Percentiles rank a stretch among this genome's conserved stretches.
These are phyloP conservation scores for Colletotrichum gloeosporioides DNA, from an alignment of 2,329 filamentous ascomycete genomes.

Conservation along the genomic window DNA sequence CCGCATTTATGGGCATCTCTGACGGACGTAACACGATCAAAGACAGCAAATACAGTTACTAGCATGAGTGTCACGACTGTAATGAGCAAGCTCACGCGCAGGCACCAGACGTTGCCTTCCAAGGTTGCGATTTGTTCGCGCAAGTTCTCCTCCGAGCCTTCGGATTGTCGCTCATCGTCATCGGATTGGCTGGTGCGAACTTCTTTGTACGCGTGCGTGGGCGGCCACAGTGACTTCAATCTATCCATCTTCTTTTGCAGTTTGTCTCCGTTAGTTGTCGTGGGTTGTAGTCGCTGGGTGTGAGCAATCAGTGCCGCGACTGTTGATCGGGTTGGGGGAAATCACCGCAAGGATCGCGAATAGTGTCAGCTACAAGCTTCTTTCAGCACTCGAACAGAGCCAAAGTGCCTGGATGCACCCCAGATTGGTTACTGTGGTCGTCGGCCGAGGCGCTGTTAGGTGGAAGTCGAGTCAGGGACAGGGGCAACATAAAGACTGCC, in stretches of 20 bases:
- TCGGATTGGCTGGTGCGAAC: slow-evolving; percentile 1
- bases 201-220: not conserved
- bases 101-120: slow-evolving; percentile 5
- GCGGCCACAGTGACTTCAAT: not conserved
- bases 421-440: not conserved
- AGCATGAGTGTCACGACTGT: not conserved
- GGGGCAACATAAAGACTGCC: not conserved
- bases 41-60: not conserved
- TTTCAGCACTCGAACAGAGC: not conserved
- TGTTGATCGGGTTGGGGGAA: not conserved
- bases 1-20: not conserved
- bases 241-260: not conserved
- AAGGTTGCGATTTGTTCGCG: not conserved
- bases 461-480: not conserved
- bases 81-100: not conserved
- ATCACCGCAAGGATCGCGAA: not conserved
- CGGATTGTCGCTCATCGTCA: not conserved
- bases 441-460: not conserved
- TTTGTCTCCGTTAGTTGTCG: not conserved
- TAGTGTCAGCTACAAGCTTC: not conserved
- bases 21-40: not conserved
- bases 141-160: not conserved
- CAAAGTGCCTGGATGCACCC: not conserved
- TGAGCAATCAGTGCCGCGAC: not conserved
- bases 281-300: not conserved